Base-by-base conservation (phyloP, 1,284 basidiomycete genomes). In the Coriolopsis trogii region DNA sequence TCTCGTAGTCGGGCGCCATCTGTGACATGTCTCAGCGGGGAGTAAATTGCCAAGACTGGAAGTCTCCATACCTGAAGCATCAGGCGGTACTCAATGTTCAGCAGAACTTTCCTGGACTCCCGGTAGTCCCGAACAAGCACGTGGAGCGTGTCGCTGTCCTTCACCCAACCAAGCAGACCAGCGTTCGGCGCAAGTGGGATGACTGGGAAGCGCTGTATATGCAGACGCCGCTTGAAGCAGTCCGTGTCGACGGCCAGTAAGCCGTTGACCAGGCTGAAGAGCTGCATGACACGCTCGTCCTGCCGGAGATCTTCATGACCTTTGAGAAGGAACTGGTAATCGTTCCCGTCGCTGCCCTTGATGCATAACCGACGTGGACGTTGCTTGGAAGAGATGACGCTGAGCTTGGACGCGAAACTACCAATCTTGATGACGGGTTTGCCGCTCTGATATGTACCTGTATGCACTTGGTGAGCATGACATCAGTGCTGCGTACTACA, bases 1-100 rank as follows among this genome's bases (percentile, higher is more conserved):
- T 91, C 71, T 99, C 97, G 70, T 99, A 99, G 70, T 99, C 97
- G 8, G 97, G 96, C 10, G 97, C 96, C 96, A 99, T 99, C 91
- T 98, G 65, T 6, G 24, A 15, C 34, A 26, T n/a, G 28, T 12
- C 3, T 29, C 24, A n/a, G 4, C 18, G 12, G 23, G 41, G 8
- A 54, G 18, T 34, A 23, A 8, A 16, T 3, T 4, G 2, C 4
- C 15, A 3, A 16, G 13, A 10, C 29, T 30, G 20, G 13, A 39
- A 36, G 26, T 25, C 8, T 41, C 24, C 48, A 16, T 25, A 89
- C 92, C 79, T 96, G 95, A 16, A 98, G 85, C 93, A 99, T 99
- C 56, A 99, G 75, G 13, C 96, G 88, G 68, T 98, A 97, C 74
- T 99, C 97, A 55, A 99, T 98, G 70, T 99, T 99, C 57, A 99